Evolutionary conservation across 768 basidiomycete species (phyloP), one percentile per base, ranked within the genome.

Genomic region (Amanita phalloides): DNA sequence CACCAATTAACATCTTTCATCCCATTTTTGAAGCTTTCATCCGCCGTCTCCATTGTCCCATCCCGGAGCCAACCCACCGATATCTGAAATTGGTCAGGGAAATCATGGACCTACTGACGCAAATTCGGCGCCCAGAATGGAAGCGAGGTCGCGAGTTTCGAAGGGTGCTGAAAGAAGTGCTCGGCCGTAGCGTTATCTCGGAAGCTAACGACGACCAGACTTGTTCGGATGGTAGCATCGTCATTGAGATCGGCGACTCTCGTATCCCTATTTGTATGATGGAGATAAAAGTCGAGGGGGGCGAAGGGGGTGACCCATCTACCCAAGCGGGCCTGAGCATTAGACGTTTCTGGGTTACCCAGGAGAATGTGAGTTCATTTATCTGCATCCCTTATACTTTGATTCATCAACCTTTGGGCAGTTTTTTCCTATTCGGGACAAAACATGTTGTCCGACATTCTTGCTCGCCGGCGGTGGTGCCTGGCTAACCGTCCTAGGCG

Each of bases 371-470:
- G 33, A 32, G 46, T 47, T 17, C 4, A 2, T 5, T 39, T 25
- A 25, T 25, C 25, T 25, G 3, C 6, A 6, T 28, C 33, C 17
- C 13, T 38, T 28, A 8, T 17, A 41, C 20, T n/a, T 3, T 7
- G 38, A 41, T 7, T 7, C 17, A 13, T 14, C 3, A 14, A 20
- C 3, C 7, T 2, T 41, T 14, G 33, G 1, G 20, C 23, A 49
- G 36, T 36, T 39, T n/a, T 8, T 13, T 8, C 4, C 17, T 38
- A 14, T 49, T 21, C 48, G 48, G 13, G 32, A 49, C 23, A 25
- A 30, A 49, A 63, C 48, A 17, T 63, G 56, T 49, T 69, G 64
- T 45, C 70, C 71, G 0, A n/a, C 58, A 17, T 67, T 71, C 41
- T 20, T 71, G 23, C 42, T 70, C 41, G 60, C 61, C 20, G 51